Conservation (phyloP, 306 rosid species). For the Gleditsia sinensis region DNA sequence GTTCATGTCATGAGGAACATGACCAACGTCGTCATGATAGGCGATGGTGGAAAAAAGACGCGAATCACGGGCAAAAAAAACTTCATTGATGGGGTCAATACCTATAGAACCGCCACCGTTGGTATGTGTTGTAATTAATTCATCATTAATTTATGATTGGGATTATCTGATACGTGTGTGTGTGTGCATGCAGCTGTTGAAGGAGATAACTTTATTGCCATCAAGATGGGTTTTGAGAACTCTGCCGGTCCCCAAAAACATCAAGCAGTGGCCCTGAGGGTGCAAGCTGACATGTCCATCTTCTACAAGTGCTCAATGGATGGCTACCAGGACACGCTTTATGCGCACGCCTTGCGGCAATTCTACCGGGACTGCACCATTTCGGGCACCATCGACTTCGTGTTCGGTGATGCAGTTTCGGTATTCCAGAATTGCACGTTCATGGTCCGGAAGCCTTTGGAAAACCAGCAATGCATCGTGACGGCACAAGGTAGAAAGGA, state of each 20-base stretch:
- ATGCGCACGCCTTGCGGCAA: slow-evolving; percentile 66
- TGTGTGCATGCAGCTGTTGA: slow-evolving; percentile 43
- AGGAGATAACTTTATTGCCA: slow-evolving; percentile 59
- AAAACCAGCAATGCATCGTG: slow-evolving; percentile 62
- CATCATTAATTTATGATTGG: too few relatives aligned
- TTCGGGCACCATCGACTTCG: slow-evolving; percentile 75
- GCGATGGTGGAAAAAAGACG: slow-evolving; percentile 66
- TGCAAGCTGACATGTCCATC: slow-evolving; percentile 58
- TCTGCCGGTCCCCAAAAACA: slow-evolving; percentile 61
- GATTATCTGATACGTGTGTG: too few relatives aligned
- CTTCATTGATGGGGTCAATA: slow-evolving; percentile 49
- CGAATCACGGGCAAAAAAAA: slow-evolving; percentile 60
- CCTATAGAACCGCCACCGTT: slow-evolving; percentile 59
- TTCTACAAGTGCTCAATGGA: slow-evolving; percentile 67
- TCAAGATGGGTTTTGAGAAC: slow-evolving; percentile 72
- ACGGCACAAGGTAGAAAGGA: slow-evolving; percentile 77
- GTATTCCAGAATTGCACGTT: slow-evolving; percentile 77
- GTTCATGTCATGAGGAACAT: slow-evolving; percentile 38
- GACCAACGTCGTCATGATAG: slow-evolving; percentile 58
- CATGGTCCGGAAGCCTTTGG: slow-evolving; percentile 53
- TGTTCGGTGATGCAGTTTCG: slow-evolving; percentile 63
- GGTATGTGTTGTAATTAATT: slow-evolving; percentile 34
- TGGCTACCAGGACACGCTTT: slow-evolving; percentile 74
- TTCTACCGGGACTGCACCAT: slow-evolving; percentile 72
- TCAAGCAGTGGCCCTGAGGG: slow-evolving; percentile 81